Evolutionary conservation across 1,284 basidiomycete genomes (phyloP).

Genomic region (Trichosporon sp.): DNA sequence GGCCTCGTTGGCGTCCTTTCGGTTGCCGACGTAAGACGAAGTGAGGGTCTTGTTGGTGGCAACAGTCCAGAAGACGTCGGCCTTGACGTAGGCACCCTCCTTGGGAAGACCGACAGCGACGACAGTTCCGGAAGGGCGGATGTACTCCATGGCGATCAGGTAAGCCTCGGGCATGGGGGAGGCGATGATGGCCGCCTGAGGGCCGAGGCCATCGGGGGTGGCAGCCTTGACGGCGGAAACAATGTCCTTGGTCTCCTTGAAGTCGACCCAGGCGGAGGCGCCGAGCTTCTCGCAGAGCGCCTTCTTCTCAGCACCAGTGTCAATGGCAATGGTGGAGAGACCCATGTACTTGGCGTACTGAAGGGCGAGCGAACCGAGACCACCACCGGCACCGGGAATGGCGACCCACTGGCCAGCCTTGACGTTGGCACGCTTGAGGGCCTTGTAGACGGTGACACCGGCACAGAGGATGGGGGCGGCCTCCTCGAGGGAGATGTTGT

Average conservation of each 20-base stretch:
- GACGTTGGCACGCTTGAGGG: constrained; percentile 73
- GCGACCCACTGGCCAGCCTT: constrained; percentile 78
- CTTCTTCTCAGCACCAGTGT: constrained; percentile 73
- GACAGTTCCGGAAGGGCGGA: constrained; percentile 65
- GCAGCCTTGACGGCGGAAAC: constrained; percentile 58
- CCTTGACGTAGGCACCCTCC: constrained; percentile 56
- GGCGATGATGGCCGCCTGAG: constrained; percentile 74
- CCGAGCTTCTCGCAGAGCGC: constrained; percentile 70
- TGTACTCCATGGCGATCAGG: constrained; percentile 69
- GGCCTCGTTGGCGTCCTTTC: constrained; percentile 73
- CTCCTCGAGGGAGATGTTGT: constrained; percentile 65
- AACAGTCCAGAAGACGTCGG: constrained; percentile 73
- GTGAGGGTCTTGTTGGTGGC: constrained; percentile 69
- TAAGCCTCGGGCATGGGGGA: constrained; percentile 63
- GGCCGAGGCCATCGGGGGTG: constrained; percentile 68
- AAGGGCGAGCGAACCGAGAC: constrained; percentile 62
- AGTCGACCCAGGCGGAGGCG: constrained; percentile 79
- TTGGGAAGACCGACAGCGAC: constrained; percentile 76
- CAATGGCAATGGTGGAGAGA: constrained; percentile 76
- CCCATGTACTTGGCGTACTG: constrained; percentile 77
- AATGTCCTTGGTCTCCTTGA: constrained; percentile 59
- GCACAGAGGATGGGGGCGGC: constrained; percentile 84
- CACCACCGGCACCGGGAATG: constrained; percentile 62
- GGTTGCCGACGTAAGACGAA: constrained; percentile 73
- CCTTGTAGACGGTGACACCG: constrained; percentile 67